These are phyloP conservation scores for Striga hermonthica DNA, from an alignment of 305 asterid genomes.

Conservation along the genomic window DNA sequence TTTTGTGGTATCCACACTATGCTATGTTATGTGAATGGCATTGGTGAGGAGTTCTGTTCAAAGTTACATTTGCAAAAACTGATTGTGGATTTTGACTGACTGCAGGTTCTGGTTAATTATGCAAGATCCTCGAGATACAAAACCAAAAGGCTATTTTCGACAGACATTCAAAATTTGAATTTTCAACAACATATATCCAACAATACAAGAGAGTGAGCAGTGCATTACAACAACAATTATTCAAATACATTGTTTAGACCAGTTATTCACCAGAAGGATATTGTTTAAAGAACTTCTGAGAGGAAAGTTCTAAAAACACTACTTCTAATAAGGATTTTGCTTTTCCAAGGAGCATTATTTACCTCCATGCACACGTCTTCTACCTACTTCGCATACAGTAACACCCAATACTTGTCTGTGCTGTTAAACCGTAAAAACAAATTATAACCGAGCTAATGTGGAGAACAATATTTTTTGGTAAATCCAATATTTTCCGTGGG, in stretches of 20 bases:
- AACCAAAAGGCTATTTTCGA: neutral
- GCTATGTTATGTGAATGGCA: too few relatives aligned
- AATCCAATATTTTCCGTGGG: constrained; percentile 1
- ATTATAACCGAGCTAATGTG: constrained; percentile 2
- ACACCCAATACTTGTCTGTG: neutral
- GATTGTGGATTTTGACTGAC: constrained; percentile 22
- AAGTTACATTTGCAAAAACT: neutral
- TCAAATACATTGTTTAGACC: too few relatives aligned
- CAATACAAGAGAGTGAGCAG: too few relatives aligned
- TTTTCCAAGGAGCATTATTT: too few relatives aligned
- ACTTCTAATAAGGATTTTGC: too few relatives aligned
- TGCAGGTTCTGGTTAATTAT: constrained; percentile 86
- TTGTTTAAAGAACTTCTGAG: too few relatives aligned
- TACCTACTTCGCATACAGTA: too few relatives aligned
- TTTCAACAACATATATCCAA: neutral
- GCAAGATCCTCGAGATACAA: constrained; percentile 73
- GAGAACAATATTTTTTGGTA: neutral
- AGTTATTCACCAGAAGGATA: too few relatives aligned
- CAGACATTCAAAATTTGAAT: neutral
- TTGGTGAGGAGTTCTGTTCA: neutral
- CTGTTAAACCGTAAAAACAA: neutral
- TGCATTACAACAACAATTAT: too few relatives aligned
- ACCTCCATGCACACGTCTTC: too few relatives aligned
- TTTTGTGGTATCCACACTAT: too few relatives aligned
- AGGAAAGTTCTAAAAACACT: too few relatives aligned